phyloP scores from a whole-genome alignment of 2,329 filamentous ascomycete species.

The Ophiosphaerella herpotricha region DNA sequence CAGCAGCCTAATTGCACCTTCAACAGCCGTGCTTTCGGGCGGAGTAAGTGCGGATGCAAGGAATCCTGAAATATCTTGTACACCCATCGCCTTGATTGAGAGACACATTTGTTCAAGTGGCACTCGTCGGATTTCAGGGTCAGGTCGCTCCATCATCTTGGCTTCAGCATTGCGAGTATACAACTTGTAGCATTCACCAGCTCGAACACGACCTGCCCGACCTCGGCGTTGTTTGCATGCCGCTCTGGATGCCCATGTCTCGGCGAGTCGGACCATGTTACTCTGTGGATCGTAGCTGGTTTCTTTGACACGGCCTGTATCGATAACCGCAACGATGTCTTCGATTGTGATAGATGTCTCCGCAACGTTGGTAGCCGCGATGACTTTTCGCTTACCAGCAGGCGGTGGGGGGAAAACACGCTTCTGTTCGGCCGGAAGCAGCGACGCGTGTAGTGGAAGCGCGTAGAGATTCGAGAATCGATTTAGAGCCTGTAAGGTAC shows the following conservation, averaged over 20 bases:
- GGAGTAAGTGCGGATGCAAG: constrained; percentile 86
- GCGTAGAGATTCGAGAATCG: constrained; percentile 72
- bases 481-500: constrained; percentile 71
- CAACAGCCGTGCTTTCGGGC: constrained; percentile 81
- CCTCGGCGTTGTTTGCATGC: constrained; percentile 94
- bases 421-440: constrained; percentile 86
- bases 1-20: constrained; percentile 79
- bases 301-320: constrained; percentile 94
- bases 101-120: constrained; percentile 93
- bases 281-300: constrained; percentile 90
- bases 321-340: constrained; percentile 94
- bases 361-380: constrained; percentile 94
- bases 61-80: constrained; percentile 79
- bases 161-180: constrained; percentile 84
- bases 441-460: constrained; percentile 87
- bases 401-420: constrained; percentile 81
- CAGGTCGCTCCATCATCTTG: constrained; percentile 84
- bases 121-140: constrained; percentile 91
- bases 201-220: constrained; percentile 88
- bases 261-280: constrained; percentile 92
- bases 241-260: constrained; percentile 92
- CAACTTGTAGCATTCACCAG: constrained; percentile 92
- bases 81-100: constrained; percentile 93
- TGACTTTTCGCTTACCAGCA: constrained; percentile 82
- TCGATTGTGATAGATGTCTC: constrained; percentile 99